phyloP scores from a whole-genome alignment of 768 basidiomycete genomes.

The Mycena filopes region DNA sequence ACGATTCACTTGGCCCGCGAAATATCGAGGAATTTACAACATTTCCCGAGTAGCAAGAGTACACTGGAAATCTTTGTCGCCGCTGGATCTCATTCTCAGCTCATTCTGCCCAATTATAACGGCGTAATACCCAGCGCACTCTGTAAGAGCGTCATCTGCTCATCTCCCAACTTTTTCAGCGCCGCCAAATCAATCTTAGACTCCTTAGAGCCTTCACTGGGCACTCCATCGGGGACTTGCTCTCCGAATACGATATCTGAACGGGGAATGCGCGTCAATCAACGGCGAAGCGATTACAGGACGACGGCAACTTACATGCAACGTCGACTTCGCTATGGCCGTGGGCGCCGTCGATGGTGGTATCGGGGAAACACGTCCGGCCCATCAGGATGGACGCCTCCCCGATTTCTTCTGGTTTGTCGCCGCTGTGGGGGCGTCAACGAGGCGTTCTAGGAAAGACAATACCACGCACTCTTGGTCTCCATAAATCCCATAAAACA shows the following conservation, averaged over 20 bases:
- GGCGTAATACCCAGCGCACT: slow-evolving; percentile 19
- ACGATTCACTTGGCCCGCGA: no score
- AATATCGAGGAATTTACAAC: no score
- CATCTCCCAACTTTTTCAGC: slow-evolving; percentile 35
- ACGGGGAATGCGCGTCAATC: background rate
- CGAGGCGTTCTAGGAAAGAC: no score
- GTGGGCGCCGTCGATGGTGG: slow-evolving; percentile 29
- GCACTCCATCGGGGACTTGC: slow-evolving; percentile 24
- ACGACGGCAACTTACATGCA: slow-evolving; percentile 25
- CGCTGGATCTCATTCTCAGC: no score
- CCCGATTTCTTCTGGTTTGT: slow-evolving; percentile 36
- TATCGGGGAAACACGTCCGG: slow-evolving; percentile 37
- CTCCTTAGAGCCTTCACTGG: no score
- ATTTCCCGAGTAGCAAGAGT: no score
- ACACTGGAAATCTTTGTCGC: no score
- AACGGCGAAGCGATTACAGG: background rate
- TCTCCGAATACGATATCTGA: slow-evolving; percentile 37
- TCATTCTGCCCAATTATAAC: no score
- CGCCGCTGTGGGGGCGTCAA: no score
- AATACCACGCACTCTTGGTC: slow-evolving; percentile 24
- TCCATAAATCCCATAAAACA: slow-evolving; percentile 16
- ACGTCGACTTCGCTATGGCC: slow-evolving; percentile 36
- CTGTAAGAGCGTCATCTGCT: slow-evolving; percentile 25
- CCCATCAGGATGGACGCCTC: slow-evolving; percentile 38
- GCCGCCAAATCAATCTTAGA: slow-evolving; percentile 35